Base-by-base conservation (phyloP, 345 rosid genomes). In the Bruguiera gymnorhiza region DNA sequence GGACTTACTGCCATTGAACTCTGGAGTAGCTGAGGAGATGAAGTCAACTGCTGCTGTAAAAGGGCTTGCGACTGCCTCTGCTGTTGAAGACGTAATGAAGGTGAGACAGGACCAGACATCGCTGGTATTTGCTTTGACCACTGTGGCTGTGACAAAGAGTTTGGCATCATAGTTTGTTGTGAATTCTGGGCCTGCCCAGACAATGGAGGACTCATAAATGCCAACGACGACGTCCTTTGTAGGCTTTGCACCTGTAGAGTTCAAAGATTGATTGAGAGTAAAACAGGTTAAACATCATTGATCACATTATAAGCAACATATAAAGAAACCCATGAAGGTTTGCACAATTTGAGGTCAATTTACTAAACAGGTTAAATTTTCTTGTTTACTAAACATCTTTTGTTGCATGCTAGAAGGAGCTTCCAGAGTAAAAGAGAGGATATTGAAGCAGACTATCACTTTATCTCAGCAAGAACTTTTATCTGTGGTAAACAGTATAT, bases 71-170 rank as follows among this genome's bases (percentile, higher is more conserved):
- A 55, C 65, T 87, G 93, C 78, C 88, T 80, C 77, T 83, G 89
- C 16, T 68, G 91, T 77, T 88, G 99, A 72, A 87, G 81, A 57
- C 88, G 86, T 64, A 76, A 81, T 27, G 91, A 82, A 76, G 88
- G 83, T 66, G 96, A 87, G 66, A 79, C 89, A 54, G 98, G 85
- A 81, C 81, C 82, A 63, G 96, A 71, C 60, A 89, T 79, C 68
- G 84, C 81, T 0, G 97, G 86, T 80, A 89, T 84, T 73, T 83
- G 96, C 89, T 95, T 88, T 85, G 92, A 70, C 99, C 91, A 88
- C 82, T 87, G 99, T 69, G 90, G 99, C 74, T 76, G 93, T 57
- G 96, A 60, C 80, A 90, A 55, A 64, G 92, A 80, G 76, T 66
- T 87, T 70, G 80, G 97, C 83, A 87, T 78, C 83, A 95, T 72